phyloP scores from a whole-genome alignment of 805 yeast genomes.

The Jamesozyma gamospora region DNA sequence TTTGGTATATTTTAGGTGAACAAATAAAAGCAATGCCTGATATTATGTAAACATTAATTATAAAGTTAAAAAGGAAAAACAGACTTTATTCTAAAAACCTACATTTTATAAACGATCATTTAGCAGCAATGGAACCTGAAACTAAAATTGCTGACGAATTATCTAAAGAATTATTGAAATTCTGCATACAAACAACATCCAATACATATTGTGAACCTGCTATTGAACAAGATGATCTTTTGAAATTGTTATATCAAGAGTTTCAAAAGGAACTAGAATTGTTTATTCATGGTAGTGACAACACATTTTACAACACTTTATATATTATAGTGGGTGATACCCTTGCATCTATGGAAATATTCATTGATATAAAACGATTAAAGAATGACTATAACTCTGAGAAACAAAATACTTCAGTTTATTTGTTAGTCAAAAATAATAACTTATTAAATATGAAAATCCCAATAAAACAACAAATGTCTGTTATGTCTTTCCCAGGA shows the following conservation, averaged over 20 bases:
- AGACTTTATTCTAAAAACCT: too few relatives aligned
- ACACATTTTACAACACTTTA: not conserved
- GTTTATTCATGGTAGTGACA: not conserved
- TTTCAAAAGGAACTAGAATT: not conserved
- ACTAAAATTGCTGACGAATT: too few relatives aligned
- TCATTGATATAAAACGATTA: not conserved
- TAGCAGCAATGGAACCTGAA: too few relatives aligned
- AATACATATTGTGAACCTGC: too few relatives aligned
- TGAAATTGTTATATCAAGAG: not conserved
- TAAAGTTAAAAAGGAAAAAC: too few relatives aligned
- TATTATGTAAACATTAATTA: too few relatives aligned
- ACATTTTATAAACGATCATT: too few relatives aligned
- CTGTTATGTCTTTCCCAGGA: conserved; percentile 29
- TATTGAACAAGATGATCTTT: too few relatives aligned
- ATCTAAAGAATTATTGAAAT: too few relatives aligned
- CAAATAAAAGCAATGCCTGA: too few relatives aligned
- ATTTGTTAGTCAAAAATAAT: conserved; percentile 36
- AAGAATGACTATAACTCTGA: not conserved
- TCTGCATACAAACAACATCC: too few relatives aligned
- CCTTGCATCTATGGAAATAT: not conserved
- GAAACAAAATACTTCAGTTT: not conserved
- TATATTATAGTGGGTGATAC: not conserved
- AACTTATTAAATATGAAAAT: conserved; percentile 21
- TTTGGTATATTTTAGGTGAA: too few relatives aligned
- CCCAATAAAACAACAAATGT: conserved; percentile 29